Percentiles rank a stretch among this genome's conserved stretches.
Evolutionary conservation across 768 basidiomycete species (phyloP).

Genomic region (Lyophyllum semitale): DNA sequence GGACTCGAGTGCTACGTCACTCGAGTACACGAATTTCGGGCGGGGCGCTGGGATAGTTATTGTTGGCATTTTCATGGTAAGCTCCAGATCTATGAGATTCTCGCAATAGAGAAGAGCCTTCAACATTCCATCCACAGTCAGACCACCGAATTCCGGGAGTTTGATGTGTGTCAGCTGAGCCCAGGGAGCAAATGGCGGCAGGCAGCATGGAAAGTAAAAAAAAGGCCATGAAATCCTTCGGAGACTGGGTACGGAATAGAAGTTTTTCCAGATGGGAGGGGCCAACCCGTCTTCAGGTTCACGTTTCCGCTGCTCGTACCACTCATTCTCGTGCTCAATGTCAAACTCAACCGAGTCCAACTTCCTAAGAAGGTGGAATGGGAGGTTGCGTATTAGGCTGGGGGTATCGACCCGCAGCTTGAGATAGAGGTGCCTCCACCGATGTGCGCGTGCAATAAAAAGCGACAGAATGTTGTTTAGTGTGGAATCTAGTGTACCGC

Average conservation of each 20-base stretch:
- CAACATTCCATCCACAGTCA: neutral
- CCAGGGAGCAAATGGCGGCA: neutral
- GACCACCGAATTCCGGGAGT: neutral
- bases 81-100: constrained; percentile 4
- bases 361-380: no score
- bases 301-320: no score
- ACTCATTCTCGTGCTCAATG: no score
- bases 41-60: neutral
- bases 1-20: neutral
- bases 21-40: neutral
- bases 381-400: no score
- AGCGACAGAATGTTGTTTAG: no score
- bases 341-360: no score
- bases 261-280: neutral
- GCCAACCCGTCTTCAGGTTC: neutral
- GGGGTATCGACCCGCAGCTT: no score
- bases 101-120: neutral
- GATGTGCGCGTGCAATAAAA: no score
- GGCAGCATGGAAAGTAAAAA: neutral
- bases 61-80: constrained; percentile 5
- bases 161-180: constrained; percentile 5
- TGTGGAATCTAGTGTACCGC: no score
- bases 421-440: no score
- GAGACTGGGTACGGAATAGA: neutral
- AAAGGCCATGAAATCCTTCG: neutral